Percentiles rank a stretch among this genome's conserved stretches.
Conservation (phyloP, 2,329 filamentous ascomycete genomes). For the Trichophyton verrucosum region DNA sequence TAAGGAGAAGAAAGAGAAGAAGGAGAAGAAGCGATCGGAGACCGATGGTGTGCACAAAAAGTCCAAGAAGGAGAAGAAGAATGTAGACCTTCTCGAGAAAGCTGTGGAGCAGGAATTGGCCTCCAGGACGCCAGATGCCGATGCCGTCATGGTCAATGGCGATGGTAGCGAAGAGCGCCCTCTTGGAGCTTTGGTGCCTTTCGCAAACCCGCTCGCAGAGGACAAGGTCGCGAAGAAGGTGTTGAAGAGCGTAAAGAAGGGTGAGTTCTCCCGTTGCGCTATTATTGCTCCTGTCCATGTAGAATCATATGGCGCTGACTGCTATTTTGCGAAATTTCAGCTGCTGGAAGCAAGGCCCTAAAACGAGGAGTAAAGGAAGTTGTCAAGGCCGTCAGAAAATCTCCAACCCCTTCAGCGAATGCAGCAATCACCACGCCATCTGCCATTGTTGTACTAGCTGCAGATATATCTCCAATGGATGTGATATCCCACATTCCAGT, state of each 20-base stretch:
- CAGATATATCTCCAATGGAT: slow-evolving; percentile 96
- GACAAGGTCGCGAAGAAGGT: slow-evolving; percentile 42
- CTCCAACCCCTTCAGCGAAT: slow-evolving; percentile 54
- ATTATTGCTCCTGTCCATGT: neutral
- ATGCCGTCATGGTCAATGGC: slow-evolving; percentile 16
- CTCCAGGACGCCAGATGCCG: slow-evolving; percentile 25
- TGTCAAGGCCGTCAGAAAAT: slow-evolving; percentile 95
- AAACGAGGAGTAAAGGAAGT: slow-evolving; percentile 98
- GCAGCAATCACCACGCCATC: slow-evolving; percentile 51
- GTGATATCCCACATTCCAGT: slow-evolving; percentile 97
- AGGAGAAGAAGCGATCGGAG: slow-evolving; percentile 30
- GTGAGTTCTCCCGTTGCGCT: slow-evolving; percentile 20
- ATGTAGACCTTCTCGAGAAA: slow-evolving; percentile 27
- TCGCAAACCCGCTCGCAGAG: slow-evolving; percentile 39
- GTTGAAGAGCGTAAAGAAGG: slow-evolving; percentile 41
- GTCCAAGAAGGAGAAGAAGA: slow-evolving; percentile 36
- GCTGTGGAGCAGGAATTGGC: slow-evolving; percentile 31
- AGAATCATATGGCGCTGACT: slow-evolving; percentile 13
- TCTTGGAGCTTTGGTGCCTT: slow-evolving; percentile 37
- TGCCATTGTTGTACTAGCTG: slow-evolving; percentile 77
- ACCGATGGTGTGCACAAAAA: slow-evolving; percentile 37
- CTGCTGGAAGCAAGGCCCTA: slow-evolving; percentile 86
- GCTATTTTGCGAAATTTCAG: slow-evolving; percentile 37
- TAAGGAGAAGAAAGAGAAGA: slow-evolving; percentile 35
- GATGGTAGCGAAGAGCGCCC: slow-evolving; percentile 22